These are phyloP conservation scores for Xylaria acuta DNA, from an alignment of 495 filamentous ascomycete species.

Conservation along the genomic window DNA sequence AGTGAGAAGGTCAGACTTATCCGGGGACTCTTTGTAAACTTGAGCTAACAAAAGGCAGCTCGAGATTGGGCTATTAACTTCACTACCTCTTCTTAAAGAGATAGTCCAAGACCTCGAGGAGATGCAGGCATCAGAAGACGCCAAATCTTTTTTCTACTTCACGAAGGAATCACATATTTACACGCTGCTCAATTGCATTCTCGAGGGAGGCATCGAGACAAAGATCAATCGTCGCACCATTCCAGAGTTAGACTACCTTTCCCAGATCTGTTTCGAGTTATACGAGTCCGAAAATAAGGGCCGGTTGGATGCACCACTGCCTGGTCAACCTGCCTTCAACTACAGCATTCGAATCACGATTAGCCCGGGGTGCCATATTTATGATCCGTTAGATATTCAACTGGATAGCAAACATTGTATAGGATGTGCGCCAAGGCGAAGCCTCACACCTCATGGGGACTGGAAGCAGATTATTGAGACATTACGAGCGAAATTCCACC, in stretches of 20 bases:
- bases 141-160: slow-evolving; percentile 97
- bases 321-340: slow-evolving; percentile 66
- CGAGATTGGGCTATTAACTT: slow-evolving; percentile 94
- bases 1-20: slow-evolving; percentile 71
- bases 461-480: slow-evolving; percentile 97
- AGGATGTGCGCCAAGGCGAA: slow-evolving; percentile 85
- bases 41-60: slow-evolving; percentile 52
- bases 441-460: slow-evolving; percentile 87
- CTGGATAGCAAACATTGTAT: slow-evolving; percentile 95
- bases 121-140: slow-evolving; percentile 89
- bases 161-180: slow-evolving; percentile 99
- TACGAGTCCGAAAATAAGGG: slow-evolving; percentile 88
- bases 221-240: slow-evolving; percentile 90
- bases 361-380: slow-evolving; percentile 93
- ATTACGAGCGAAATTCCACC: slow-evolving; percentile 89
- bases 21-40: neutral
- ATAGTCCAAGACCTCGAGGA: slow-evolving; percentile 97
- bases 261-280: slow-evolving; percentile 95
- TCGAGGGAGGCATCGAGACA: slow-evolving; percentile 93
- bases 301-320: slow-evolving; percentile 47
- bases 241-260: slow-evolving; percentile 96
- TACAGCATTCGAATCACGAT: slow-evolving; percentile 97
- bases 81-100: slow-evolving; percentile 89
- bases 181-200: slow-evolving; percentile 94
- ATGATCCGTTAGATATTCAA: slow-evolving; percentile 93